Conservation (phyloP, 495 filamentous ascomycete species). For the Podospora conica region DNA sequence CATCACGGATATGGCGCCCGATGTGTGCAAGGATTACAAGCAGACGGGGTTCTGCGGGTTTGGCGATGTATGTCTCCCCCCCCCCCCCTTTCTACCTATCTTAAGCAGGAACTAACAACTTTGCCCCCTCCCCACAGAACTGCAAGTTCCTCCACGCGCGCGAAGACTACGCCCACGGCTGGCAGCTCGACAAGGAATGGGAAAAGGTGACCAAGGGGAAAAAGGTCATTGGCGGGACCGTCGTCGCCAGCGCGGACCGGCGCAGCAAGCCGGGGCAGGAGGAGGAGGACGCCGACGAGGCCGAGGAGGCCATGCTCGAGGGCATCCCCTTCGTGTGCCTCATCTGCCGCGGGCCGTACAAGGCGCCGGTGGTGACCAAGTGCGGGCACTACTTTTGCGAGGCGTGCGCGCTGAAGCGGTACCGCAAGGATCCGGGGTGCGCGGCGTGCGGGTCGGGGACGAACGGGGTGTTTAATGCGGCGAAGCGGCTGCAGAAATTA, state of each 20-base stretch:
- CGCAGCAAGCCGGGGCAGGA: constrained; percentile 34
- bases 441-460: constrained; percentile 81
- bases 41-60: constrained; percentile 26
- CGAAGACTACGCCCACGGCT: constrained; percentile 86
- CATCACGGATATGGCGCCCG: constrained; percentile 83
- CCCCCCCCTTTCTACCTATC: not conserved
- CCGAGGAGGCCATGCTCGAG: constrained; percentile 71
- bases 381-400: constrained; percentile 97
- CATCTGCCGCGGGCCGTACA: constrained; percentile 79
- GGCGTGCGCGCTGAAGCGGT: constrained; percentile 74
- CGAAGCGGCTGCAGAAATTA: constrained; percentile 74
- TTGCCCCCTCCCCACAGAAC: constrained; percentile 38
- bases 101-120: constrained; percentile 33
- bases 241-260: constrained; percentile 54
- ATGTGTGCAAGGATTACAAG: constrained; percentile 79
- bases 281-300: constrained; percentile 35
- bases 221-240: constrained; percentile 54
- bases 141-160: constrained; percentile 86
- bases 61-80: constrained; percentile 12
- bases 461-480: constrained; percentile 81
- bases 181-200: constrained; percentile 94
- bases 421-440: constrained; percentile 71
- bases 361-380: constrained; percentile 75
- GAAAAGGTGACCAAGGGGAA: constrained; percentile 76
- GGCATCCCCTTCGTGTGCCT: constrained; percentile 95